Evolutionary conservation across 2,329 filamentous ascomycete species (phyloP).

Genomic region (Lasiodiplodia sp.): DNA sequence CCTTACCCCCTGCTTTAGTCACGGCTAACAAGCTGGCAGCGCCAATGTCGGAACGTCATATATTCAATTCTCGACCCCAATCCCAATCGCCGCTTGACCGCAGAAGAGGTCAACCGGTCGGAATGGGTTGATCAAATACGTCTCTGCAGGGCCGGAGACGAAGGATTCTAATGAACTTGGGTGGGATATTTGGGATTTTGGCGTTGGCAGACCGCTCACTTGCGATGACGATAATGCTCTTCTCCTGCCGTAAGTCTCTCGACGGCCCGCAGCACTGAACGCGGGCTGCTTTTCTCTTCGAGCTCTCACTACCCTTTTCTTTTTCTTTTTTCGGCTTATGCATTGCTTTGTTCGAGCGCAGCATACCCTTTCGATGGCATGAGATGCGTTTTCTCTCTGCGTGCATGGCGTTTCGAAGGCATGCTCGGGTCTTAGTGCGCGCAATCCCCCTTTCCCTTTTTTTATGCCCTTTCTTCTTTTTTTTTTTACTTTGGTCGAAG

Average conservation of each 20-base stretch:
- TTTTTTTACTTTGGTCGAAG: constrained; percentile 12
- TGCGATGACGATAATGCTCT: constrained; percentile 20
- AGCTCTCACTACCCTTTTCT: constrained; percentile 31
- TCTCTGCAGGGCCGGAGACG: constrained; percentile 94
- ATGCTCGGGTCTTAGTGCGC: constrained; percentile 23
- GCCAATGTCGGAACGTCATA: constrained; percentile 96
- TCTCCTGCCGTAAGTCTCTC: constrained; percentile 9
- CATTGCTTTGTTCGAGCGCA: constrained; percentile 41
- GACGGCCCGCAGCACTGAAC: constrained; percentile 6
- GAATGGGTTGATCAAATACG: constrained; percentile 99
- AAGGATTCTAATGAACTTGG: constrained; percentile 73
- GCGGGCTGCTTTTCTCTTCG: constrained; percentile 13
- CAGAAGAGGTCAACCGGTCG: constrained; percentile 95
- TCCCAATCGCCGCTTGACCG: constrained; percentile 88
- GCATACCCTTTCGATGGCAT: constrained; percentile 47
- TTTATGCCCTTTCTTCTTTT: background rate
- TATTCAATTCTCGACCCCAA: constrained; percentile 98
- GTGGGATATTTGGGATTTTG: constrained; percentile 26
- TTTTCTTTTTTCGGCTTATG: constrained; percentile 36
- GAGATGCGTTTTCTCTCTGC: constrained; percentile 32
- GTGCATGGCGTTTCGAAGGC: constrained; percentile 28
- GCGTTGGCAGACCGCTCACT: constrained; percentile 27
- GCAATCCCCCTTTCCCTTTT: constrained; percentile 20
- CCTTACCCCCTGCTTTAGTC: constrained; percentile 11
- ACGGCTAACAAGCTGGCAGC: constrained; percentile 60